Base-by-base conservation (phyloP, 2,329 filamentous ascomycete species). In the Pseudogymnoascus sp. region DNA sequence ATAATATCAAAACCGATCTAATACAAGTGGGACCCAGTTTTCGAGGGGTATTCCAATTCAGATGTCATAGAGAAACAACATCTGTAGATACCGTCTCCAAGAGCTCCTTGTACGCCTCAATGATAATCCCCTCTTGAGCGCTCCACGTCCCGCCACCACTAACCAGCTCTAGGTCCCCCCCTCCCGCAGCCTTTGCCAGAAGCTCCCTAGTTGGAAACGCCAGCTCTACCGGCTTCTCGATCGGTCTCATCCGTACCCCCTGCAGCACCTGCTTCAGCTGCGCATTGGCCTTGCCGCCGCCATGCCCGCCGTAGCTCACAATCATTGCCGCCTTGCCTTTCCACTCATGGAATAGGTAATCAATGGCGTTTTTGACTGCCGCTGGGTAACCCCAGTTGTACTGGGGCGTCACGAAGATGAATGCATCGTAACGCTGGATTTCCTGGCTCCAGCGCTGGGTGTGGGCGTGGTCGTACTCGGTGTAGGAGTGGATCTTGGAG, bases 311-410 rank as follows among this genome's bases (percentile, higher is more conserved):
- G 69, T 80, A 80, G 38, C 70, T 75, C 7, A 81, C 74, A 64
- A 81, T 73, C 67, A 75, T 69, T 4, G 73, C 77, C 1, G 77
- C 73, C 62, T 80, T 80, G 1, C 73, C 75, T 9, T 64, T 71
- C 78, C 78, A 80, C 64, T 80, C 79, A 62, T 79, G 65, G 63
- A 72, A 79, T 7, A 81, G 68, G 65, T 78, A 79, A 63, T 81
- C 79, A 11, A 81, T 73, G 2, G 78, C 78, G 62, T 78, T 80
- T 69, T 81, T 81, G 11, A 80, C 60, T 16, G 72, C 73, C 0
- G 76, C 78, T 0, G 79, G 76, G 23, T 76, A 73, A 2, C 75
- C 73, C 73, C 74, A 79, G 68, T 81, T 80, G 64, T 80, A 80
- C 64, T 75, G 75, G 1, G 76, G 75, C 2, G 72, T 73, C 5